Base-by-base conservation (phyloP, 108 stramenopile species). In the Nitzschia sp. region DNA sequence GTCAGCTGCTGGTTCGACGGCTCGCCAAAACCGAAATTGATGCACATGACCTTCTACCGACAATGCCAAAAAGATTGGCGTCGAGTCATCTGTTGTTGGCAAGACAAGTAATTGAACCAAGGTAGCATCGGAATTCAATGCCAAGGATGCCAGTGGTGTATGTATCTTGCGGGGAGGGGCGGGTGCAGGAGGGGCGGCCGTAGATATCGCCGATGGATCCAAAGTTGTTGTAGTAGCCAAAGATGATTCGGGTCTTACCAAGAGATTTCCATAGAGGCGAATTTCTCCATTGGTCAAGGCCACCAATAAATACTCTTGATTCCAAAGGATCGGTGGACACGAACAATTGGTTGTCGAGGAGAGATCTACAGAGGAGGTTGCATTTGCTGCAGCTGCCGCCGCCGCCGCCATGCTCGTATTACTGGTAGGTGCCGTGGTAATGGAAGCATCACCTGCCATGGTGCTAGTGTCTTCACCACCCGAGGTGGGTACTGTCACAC, bases 11-110 rank as follows among this genome's bases (percentile, higher is more conserved):
- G n/a, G n/a, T n/a, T n/a, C n/a, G n/a, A n/a, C n/a, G n/a, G n/a
- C n/a, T n/a, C n/a, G n/a, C 28, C 2, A 4, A 58, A 58, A 28
- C 4, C 17, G 31, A 33, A 58, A 11, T 13, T 61, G 33, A 34
- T 61, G 24, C 9, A 61, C 36, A 38, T 61, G 31, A 38, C 60
- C 60, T 61, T 61, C 60, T 21, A 18, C 60, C 2, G 60, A 61
- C 36, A 61, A 21, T 19, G 57, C 57, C 26, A 58, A 28, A 28
- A 58, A 28, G 5, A 8, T 29, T 6, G 23, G 57, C 27, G 25
- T 28, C 17, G 23, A 29, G 57, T 23, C 24, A 25, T 13, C 24
- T 54, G 5, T 54, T 54, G 6, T 6, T 13, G 38, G 38, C 38
- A 42, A 42, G 38, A 6, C 38, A 13, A 42, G 6, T 6, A 42